Base-by-base conservation (phyloP, 352 stramenopile species). In the Peronospora destructor region DNA sequence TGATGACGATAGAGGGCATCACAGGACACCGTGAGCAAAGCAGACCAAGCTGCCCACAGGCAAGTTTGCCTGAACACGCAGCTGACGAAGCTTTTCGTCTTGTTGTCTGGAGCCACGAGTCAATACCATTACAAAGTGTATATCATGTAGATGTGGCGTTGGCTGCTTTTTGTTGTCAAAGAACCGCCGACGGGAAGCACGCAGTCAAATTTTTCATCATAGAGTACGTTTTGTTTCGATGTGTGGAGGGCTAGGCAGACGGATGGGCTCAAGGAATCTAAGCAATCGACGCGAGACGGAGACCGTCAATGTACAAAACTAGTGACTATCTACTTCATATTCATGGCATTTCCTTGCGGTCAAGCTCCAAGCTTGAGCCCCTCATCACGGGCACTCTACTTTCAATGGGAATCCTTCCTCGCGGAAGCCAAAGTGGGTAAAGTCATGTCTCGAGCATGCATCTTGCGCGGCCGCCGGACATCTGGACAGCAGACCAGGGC, bases 111-210 rank as follows among this genome's bases (percentile, higher is more conserved):
- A 52, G 53, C 53, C 46, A 48, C 38, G 23, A 42, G 19, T 21
- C 19, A 3, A 21, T 21, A 21, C 3, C 19, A 21, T 1, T 21
- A 21, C 9, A 34, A 17, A 10, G 6, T 13, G n/a, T 42, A 33
- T 37, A 48, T 51, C 19, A 1, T 21, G 47, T 59, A 62, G 48
- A 58, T 46, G 37, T 54, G 37, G 6, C 26, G 32, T 2, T 10
- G 37, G 33, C 17, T 37, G 43, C 55, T 30, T 42, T 28, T 34
- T 51, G 43, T 57, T 53, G 46, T 34, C 34, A 46, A 33, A 62
- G 43, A 53, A 63, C 13, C 36, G 29, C 13, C 48, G 43, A 63
- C 58, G 55, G 55, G 50, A 57, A 58, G 48, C 48, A 54, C 34
- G 26, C 33, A 35, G 25, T 39, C 51, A 40, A 52, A 21, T 21